Evolutionary conservation across 306 rosid genomes (phyloP).

Genomic region (Sphenostylis stenocarpa): DNA sequence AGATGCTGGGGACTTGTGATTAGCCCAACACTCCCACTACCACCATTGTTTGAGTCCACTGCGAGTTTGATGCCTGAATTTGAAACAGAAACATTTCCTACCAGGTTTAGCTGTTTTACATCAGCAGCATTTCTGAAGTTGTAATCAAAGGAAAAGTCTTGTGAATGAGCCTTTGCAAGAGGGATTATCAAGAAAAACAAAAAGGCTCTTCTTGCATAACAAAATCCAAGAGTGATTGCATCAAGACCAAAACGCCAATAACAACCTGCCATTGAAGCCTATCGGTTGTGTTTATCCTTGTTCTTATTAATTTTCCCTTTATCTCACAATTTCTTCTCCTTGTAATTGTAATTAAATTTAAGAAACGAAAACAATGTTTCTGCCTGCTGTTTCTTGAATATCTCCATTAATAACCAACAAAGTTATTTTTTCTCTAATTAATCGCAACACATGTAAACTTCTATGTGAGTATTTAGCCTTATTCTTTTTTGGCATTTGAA

Average conservation of each 20-base stretch:
- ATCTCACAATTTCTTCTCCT: neutral
- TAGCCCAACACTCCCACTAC: constrained; percentile 22
- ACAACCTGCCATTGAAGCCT: neutral
- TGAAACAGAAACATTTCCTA: constrained; percentile 4
- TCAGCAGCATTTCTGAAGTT: neutral
- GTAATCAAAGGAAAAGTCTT: neutral
- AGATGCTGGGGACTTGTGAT: neutral
- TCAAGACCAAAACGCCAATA: neutral
- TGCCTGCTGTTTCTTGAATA: neutral
- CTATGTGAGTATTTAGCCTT: neutral
- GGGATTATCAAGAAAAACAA: constrained; percentile 5
- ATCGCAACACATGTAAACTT: neutral
- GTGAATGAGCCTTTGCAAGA: neutral
- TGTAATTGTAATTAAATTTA: neutral
- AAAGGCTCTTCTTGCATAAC: neutral
- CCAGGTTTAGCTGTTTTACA: neutral
- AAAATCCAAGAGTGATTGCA: neutral
- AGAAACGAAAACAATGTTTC: neutral
- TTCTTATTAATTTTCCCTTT: neutral
- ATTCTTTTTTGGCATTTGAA: neutral
- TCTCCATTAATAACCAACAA: neutral
- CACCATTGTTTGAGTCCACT: fast-evolving
- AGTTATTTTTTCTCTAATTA: neutral
- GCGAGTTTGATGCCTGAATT: constrained; percentile 13
- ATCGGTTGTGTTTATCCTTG: neutral